Percentiles rank a stretch among this genome's conserved stretches.
These are phyloP conservation scores for Xylaria venustula DNA, from an alignment of 495 filamentous ascomycete genomes.

Conservation along the genomic window DNA sequence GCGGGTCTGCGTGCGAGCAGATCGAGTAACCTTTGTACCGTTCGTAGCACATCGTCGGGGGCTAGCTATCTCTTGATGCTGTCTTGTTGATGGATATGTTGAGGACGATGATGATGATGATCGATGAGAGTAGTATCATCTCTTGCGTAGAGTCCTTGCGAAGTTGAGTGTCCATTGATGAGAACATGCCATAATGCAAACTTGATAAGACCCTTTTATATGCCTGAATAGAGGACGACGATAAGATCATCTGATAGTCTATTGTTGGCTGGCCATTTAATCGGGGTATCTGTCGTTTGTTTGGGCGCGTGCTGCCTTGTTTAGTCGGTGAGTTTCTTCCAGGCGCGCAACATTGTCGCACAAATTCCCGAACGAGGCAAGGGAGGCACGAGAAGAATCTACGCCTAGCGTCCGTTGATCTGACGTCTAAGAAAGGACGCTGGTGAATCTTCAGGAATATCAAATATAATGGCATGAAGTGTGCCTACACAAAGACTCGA, in stretches of 20 bases:
- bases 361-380: neutral
- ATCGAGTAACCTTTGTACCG: neutral
- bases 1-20: neutral
- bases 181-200: neutral
- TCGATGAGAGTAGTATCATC: too few species aligned
- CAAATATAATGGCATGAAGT: neutral
- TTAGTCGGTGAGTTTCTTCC: neutral
- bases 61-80: neutral
- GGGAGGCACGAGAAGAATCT: neutral
- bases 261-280: neutral
- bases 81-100: neutral
- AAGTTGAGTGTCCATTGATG: too few species aligned
- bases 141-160: too few species aligned
- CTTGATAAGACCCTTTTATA: too few species aligned
- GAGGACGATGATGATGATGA: too few species aligned
- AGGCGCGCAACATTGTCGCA: neutral
- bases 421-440: neutral
- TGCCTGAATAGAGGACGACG: too few species aligned
- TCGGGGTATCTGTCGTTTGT: neutral
- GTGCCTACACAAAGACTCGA: neutral
- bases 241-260: neutral
- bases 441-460: neutral
- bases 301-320: neutral
- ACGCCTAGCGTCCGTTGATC: neutral
- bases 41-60: neutral